Conservation (phyloP, 306 rosid species). For the Morella rubra region DNA sequence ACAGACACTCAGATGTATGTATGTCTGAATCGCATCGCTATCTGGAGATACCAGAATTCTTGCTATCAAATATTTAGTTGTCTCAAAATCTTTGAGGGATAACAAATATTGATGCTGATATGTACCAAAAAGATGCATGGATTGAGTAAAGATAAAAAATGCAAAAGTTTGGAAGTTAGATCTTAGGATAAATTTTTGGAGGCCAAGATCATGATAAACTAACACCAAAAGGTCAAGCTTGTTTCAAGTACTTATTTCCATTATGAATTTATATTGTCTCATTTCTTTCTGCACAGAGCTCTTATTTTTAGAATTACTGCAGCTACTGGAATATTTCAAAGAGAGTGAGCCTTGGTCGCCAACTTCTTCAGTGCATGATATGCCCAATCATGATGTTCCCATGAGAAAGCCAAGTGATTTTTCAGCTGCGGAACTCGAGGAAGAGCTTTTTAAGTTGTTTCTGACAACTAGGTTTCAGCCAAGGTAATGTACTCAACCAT, state of each 20-base stretch:
- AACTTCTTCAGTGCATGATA: conserved; percentile 22
- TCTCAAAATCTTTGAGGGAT: neutral
- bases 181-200: neutral
- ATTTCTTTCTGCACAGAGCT: conserved; percentile 3
- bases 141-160: neutral
- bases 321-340: conserved; percentile 61
- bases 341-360: conserved; percentile 69
- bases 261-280: neutral
- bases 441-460: conserved; percentile 52
- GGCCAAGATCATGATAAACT: neutral
- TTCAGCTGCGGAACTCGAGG: conserved; percentile 44
- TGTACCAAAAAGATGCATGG: neutral
- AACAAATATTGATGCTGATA: neutral
- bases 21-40: neutral
- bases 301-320: conserved; percentile 40
- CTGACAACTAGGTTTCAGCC: conserved; percentile 60
- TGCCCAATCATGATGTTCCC: conserved; percentile 9
- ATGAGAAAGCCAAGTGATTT: conserved; percentile 32
- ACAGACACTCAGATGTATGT: neutral
- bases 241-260: conserved; percentile 1
- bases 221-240: neutral
- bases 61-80: neutral
- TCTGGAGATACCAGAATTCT: neutral
- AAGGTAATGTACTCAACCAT: conserved; percentile 44
- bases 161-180: neutral